Evolutionary conservation across 768 basidiomycete genomes (phyloP).

Genomic region (Rhizopogon vinicolor): DNA sequence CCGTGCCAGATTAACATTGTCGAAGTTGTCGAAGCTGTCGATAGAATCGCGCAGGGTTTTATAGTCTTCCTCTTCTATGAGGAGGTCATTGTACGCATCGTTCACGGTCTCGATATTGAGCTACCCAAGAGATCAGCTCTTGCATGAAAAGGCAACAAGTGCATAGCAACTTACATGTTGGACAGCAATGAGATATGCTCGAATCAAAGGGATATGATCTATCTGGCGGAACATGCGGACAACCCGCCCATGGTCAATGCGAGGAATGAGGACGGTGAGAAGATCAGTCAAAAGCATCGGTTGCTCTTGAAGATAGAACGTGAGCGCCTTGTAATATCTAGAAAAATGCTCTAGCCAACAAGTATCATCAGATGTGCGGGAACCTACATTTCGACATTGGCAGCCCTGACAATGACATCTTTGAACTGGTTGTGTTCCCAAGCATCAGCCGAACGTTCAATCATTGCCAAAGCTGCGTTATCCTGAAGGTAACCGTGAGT

Average conservation of each 20-base stretch:
- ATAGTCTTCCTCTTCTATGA: constrained; percentile 99
- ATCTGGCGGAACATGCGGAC: constrained; percentile 94
- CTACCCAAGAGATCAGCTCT: constrained; percentile 35
- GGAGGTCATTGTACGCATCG: constrained; percentile 95
- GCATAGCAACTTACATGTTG: constrained; percentile 62
- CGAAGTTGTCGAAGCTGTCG: constrained; percentile 98
- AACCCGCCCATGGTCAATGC: constrained; percentile 93
- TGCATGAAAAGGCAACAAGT: not conserved
- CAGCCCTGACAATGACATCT: constrained; percentile 93
- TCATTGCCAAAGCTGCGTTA: constrained; percentile 97
- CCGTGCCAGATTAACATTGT: constrained; percentile 81
- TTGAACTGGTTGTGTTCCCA: constrained; percentile 99
- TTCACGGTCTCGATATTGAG: constrained; percentile 97
- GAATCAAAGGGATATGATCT: constrained; percentile 93
- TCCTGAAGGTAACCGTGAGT: constrained; percentile 45
- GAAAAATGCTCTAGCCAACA: not conserved
- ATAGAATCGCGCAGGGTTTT: constrained; percentile 97
- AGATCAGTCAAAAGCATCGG: constrained; percentile 92
- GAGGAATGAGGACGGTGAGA: constrained; percentile 85
- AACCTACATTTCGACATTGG: constrained; percentile 92
- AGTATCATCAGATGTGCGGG: not conserved
- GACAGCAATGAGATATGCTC: constrained; percentile 94
- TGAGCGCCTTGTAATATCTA: constrained; percentile 92
- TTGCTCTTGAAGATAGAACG: constrained; percentile 93
- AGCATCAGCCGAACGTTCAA: constrained; percentile 95